Evolutionary conservation across 2,329 filamentous ascomycete species (phyloP).

Genomic region (Trichoderma sp.): DNA sequence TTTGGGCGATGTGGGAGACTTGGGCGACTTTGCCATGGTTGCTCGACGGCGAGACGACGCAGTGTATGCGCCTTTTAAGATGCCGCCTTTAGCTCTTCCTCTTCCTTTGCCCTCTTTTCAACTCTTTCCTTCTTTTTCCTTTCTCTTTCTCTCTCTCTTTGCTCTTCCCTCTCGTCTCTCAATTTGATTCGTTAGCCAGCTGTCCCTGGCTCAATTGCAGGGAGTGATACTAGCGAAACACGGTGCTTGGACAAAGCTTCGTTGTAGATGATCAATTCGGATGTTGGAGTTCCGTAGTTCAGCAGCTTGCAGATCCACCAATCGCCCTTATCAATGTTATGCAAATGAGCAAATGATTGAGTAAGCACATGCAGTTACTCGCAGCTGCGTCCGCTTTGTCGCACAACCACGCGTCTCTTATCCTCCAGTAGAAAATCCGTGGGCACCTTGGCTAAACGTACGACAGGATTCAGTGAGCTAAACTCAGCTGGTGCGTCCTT

Average conservation of each 20-base stretch:
- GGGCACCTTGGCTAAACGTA: not conserved
- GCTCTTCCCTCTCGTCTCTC: not conserved
- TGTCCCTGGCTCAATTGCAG: not conserved
- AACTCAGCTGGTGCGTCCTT: not conserved
- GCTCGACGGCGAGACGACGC: not conserved
- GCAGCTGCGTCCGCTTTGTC: not conserved
- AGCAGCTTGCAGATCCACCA: not conserved
- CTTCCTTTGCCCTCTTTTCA: not conserved
- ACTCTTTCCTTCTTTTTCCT: not conserved
- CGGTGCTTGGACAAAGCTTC: not conserved
- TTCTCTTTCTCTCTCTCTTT: not conserved
- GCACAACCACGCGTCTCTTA: not conserved
- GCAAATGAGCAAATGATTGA: not conserved
- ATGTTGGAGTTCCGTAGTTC: not conserved
- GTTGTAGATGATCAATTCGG: not conserved
- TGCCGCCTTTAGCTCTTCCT: not conserved
- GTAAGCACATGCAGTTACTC: conserved; percentile 20
- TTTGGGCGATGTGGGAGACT: not conserved
- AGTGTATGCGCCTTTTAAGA: not conserved
- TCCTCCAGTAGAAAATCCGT: not conserved
- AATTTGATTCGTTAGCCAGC: not conserved
- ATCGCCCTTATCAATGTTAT: not conserved
- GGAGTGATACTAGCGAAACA: not conserved
- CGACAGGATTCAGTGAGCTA: not conserved
- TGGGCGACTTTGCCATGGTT: not conserved